Conservation (phyloP, 2,329 filamentous ascomycete species). For the Ophiostoma montium region DNA sequence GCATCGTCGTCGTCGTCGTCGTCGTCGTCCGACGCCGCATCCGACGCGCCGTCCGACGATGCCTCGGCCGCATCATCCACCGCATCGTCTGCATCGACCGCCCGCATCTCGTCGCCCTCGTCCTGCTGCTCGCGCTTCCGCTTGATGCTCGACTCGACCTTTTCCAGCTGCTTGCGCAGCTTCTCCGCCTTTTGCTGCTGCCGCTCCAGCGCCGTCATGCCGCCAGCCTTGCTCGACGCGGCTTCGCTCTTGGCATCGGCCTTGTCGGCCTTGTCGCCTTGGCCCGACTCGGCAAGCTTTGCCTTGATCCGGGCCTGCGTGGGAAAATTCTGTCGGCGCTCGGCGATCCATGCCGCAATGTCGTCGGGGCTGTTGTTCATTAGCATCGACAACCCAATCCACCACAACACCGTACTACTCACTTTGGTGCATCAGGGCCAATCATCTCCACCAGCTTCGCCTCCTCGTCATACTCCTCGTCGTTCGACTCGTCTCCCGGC, state of each 20-base stretch:
- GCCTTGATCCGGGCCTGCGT: constrained; percentile 57
- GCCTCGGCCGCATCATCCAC: neutral
- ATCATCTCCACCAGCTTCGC: constrained; percentile 39
- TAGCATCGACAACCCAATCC: too few species aligned
- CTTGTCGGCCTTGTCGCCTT: constrained; percentile 38
- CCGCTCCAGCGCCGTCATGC: constrained; percentile 35
- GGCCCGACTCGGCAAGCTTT: constrained; percentile 33
- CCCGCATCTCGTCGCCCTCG: constrained; percentile 51
- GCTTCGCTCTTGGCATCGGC: constrained; percentile 28
- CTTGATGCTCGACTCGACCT: constrained; percentile 57
- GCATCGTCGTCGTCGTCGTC: constrained; percentile 42
- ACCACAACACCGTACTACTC: constrained; percentile 26
- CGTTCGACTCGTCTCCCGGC: constrained; percentile 50
- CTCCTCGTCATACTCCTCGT: constrained; percentile 60
- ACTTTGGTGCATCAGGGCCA: constrained; percentile 39
- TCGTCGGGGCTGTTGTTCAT: constrained; percentile 44
- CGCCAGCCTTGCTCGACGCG: neutral
- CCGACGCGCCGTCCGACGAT: constrained; percentile 32
- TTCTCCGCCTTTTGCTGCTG: constrained; percentile 44
- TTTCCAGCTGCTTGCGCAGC: constrained; percentile 49
- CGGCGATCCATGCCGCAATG: constrained; percentile 64
- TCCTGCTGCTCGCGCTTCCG: constrained; percentile 54
- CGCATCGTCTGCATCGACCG: constrained; percentile 19
- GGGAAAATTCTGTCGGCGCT: constrained; percentile 67
- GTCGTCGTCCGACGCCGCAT: constrained; percentile 32